Base-by-base conservation (phyloP, 306 rosid genomes). In the Prosopis cineraria region DNA sequence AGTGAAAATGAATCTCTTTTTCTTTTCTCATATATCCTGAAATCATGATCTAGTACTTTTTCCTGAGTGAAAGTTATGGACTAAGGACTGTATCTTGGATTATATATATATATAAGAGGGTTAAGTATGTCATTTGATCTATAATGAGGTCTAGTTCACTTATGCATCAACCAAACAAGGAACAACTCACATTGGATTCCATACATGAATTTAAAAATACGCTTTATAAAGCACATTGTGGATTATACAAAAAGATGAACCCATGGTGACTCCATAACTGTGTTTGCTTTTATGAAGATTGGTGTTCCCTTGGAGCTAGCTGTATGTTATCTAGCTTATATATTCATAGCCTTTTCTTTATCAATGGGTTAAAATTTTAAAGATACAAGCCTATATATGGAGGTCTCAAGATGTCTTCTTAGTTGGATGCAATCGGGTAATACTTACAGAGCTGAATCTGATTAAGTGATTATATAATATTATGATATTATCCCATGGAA, bases 131-230 rank as follows among this genome's bases (percentile, higher is more conserved):
- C 6, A 6, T 29, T 59, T 30, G 20, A 58, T 25, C 7, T 25
- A 13, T 13, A 58, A 10, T 22, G 17, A 55, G 63, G 30, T 12
- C 19, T 58, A 29, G 14, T 5, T 27, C 65, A 27, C 10, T 27
- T 0, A 27, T 27, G 11, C n/a, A 60, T 30, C 10, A 30, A 30
- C 67, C 24, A 60, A 16, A 30, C 1, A 11, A 60, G 6, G 78
- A 64, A 80, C 77, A 29, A 47, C 65, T 63, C 44, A 69, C 93
- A 88, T 89, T 79, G 96, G 93, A 91, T 91, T 86, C 96, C 85
- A 83, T 86, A 75, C 36, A 72, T 76, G 89, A 87, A 83, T 83
- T 85, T 43, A 84, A 82, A 81, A 82, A 55, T 36, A 66, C 44
- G 2, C 84, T 78, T 82, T 70, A 66, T 70, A 84, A 86, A 80